phyloP scores from a whole-genome alignment of 441 rosid species.

The Populus hybrid region DNA sequence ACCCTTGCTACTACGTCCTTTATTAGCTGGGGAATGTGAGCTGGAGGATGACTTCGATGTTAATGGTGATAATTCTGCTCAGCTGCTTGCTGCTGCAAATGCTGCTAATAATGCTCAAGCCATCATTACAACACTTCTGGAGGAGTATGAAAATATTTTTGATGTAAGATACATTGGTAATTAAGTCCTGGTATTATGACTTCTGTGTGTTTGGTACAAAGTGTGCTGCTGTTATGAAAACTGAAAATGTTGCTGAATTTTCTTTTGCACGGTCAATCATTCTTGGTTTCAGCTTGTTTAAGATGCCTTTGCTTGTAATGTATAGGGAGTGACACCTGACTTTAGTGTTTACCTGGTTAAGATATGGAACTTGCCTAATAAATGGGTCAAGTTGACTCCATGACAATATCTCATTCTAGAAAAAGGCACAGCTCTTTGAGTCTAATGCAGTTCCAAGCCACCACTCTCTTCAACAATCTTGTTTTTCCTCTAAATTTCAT shows the following conservation, averaged over 20 bases:
- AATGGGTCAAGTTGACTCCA: not conserved
- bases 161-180: constrained; percentile 57
- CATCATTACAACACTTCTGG: constrained; percentile 79
- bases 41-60: constrained; percentile 84
- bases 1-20: constrained; percentile 91
- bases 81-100: constrained; percentile 99
- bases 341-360: not conserved
- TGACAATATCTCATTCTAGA: not conserved
- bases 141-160: constrained; percentile 86
- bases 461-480: not conserved
- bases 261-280: not conserved
- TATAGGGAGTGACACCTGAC: not conserved
- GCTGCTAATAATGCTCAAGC: constrained; percentile 99
- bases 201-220: constrained; percentile 15
- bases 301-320: not conserved
- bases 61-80: constrained; percentile 88
- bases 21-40: constrained; percentile 96
- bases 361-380: not conserved
- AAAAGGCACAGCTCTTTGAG: not conserved
- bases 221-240: not conserved
- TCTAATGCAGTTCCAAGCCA: not conserved
- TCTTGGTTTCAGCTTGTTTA: not conserved
- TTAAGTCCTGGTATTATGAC: constrained; percentile 15
- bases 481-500: not conserved
- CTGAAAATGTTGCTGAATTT: not conserved